These are phyloP conservation scores for Blastomyces gilchristii DNA, from an alignment of 2,329 filamentous ascomycete genomes.

Conservation along the genomic window DNA sequence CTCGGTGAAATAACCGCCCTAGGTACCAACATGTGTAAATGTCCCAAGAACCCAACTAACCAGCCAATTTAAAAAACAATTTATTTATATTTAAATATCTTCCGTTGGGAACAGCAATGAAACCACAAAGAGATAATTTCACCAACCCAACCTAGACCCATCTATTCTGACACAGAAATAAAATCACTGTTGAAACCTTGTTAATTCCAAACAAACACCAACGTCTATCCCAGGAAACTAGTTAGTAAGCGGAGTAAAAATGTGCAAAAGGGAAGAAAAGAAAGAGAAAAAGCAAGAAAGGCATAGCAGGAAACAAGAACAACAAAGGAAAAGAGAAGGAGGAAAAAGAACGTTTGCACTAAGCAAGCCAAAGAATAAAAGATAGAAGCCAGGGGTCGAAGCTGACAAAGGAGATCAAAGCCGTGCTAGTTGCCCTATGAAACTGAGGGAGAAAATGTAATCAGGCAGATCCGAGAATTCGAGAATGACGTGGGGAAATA, in stretches of 20 bases:
- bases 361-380: not conserved
- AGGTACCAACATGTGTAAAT: not conserved
- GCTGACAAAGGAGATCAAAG: not conserved
- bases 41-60: not conserved
- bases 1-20: not conserved
- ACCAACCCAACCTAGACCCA: not conserved
- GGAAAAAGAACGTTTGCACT: not conserved
- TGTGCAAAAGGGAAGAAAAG: not conserved
- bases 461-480: not conserved
- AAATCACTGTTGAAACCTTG: not conserved
- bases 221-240: slow-evolving; percentile 1
- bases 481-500: not conserved
- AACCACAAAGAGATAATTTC: not conserved
- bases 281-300: not conserved
- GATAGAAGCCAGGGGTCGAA: not conserved
- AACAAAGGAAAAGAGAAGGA: not conserved
- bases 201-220: slow-evolving; percentile 6
- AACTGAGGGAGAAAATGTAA: not conserved
- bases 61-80: not conserved
- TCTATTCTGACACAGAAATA: not conserved
- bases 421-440: not conserved
- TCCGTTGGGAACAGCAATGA: not conserved
- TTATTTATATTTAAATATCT: not conserved
- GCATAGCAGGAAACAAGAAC: not conserved
- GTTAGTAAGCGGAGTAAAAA: not conserved